Evolutionary conservation across 169 alveolate species (phyloP), one percentile per base, ranked within the genome.

Genomic region (Perkinsus chesapeaki): DNA sequence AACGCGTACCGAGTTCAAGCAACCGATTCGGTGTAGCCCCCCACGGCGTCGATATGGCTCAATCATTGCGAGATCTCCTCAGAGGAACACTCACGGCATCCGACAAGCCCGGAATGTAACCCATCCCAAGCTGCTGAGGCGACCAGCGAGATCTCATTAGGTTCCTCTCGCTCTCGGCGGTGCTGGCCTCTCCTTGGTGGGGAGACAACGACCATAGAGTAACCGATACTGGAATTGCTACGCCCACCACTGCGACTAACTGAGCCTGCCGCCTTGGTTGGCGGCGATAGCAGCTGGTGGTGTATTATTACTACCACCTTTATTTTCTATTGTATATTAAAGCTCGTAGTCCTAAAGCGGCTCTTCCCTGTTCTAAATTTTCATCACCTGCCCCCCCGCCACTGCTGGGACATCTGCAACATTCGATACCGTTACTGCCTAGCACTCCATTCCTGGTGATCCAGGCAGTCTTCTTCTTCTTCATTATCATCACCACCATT

Each of bases 171-270:
- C 31, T 60, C 12, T 27, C 7, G 27, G 82, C 82, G 27, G 82
- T 60, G 82, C 82, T 60, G 82, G 82, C 82, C 82, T 60, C 82
- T 27, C 82, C 82, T 1, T 60, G 82, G 82, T 60, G 82, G 82
- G 37, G 27, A 34, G 82, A 7, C 0, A 60, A 60, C 27, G 82
- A 60, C 23, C 82, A 60, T 16, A 27, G 37, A 0, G 31, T 7
- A 1, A 34, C 12, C 7, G 23, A 60, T 23, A 34, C 27, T 16
- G 82, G 27, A 3, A 60, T 34, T 12, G 37, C 82, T 20, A 60
- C 82, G 31, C 3, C 31, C 31, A 60, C 36, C 31, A 34, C n/a
- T n/a, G n/a, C n/a, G n/a, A n/a, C n/a, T n/a, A n/a, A n/a, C n/a
- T n/a, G n/a, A n/a, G n/a, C n/a, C n/a, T n/a, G n/a, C n/a, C 9